These are phyloP conservation scores for Symbiodinium natans DNA, from an alignment of 73 alveolate genomes.

Conservation along the genomic window DNA sequence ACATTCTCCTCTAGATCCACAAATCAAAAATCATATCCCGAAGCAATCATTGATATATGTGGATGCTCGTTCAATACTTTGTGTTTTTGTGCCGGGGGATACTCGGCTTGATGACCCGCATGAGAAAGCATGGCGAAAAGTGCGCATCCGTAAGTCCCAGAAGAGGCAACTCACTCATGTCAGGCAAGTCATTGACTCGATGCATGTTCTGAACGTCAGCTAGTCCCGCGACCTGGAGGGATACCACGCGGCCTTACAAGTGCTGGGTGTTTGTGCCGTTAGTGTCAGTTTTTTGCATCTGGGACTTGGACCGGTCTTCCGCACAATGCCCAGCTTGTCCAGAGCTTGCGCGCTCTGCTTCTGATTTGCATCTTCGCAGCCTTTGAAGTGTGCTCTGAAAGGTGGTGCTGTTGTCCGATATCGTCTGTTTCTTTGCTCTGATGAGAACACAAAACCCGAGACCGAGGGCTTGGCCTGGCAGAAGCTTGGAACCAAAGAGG, in stretches of 20 bases:
- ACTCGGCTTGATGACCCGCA: no score
- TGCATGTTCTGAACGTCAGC: no score
- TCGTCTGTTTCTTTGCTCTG: no score
- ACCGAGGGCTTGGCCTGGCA: conserved; percentile 38
- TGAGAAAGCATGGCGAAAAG: no score
- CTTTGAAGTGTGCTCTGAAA: neutral
- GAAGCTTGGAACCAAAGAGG: conserved; percentile 69
- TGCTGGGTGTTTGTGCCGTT: neutral
- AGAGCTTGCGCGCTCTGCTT: conserved; percentile 27
- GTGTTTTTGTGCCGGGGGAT: no score
- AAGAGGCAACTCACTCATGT: no score
- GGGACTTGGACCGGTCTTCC: conserved; percentile 24
- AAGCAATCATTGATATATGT: no score
- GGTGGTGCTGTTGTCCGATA: neutral
- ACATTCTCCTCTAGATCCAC: no score
- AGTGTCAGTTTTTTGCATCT: neutral
- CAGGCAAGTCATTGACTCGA: no score
- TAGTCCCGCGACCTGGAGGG: neutral
- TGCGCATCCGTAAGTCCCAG: no score
- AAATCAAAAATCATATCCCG: no score
- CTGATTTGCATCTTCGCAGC: conserved; percentile 74
- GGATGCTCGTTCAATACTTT: no score
- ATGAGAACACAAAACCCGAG: neutral
- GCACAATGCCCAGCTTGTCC: conserved; percentile 42
- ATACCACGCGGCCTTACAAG: conserved; percentile 40